Evolutionary conservation across 225 moss, liverwort and hornwort genomes (phyloP).

Genomic region (Thuidium tamariscinum): DNA sequence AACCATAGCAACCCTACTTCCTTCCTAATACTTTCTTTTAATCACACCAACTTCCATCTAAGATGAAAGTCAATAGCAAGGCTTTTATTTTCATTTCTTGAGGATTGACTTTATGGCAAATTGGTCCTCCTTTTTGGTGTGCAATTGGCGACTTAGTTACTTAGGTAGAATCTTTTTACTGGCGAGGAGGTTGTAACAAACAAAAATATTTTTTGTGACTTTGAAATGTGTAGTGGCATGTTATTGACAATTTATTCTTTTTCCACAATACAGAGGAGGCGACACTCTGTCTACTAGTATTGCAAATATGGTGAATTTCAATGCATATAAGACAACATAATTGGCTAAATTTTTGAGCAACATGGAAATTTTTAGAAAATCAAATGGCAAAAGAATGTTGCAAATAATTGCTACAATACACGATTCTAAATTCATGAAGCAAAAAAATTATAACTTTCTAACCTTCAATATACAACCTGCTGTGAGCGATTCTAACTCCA

Average conservation of each 20-base stretch:
- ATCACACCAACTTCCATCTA: too few species aligned
- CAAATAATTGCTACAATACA: neutral
- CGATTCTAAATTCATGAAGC: neutral
- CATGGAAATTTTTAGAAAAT: fast-evolving
- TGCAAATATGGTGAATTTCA: neutral
- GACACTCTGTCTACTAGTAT: fast-evolving
- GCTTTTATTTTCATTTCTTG: neutral
- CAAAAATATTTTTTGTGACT: too few species aligned
- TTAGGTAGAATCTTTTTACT: neutral
- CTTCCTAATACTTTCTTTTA: too few species aligned
- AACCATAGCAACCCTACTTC: too few species aligned
- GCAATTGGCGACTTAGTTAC: fast-evolving
- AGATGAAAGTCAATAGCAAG: neutral
- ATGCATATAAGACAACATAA: fast-evolving
- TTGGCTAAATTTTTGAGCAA: fast-evolving
- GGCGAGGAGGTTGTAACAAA: too few species aligned
- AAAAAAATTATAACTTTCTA: neutral
- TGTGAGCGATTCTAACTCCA: too few species aligned
- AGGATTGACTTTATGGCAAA: neutral
- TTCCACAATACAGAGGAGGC: fast-evolving
- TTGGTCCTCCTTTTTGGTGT: fast-evolving
- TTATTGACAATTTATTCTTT: fast-evolving
- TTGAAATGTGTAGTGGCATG: neutral
- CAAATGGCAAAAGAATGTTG: neutral
- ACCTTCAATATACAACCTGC: fast-evolving